Evolutionary conservation across 805 yeast species (phyloP).

Genomic region (Ogataea philodendri): DNA sequence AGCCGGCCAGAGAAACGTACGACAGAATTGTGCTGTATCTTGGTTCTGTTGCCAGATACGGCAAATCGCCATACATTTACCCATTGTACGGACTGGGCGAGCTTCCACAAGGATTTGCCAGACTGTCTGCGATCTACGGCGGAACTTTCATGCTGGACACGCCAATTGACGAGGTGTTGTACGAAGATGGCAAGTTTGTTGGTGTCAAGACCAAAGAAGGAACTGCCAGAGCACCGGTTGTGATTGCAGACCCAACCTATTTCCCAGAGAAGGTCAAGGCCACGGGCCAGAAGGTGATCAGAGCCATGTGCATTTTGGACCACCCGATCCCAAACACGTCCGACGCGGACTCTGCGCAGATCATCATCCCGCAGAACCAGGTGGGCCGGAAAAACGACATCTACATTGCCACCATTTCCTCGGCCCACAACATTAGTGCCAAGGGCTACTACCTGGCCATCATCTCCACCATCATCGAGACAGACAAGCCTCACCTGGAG

Average conservation of each 20-base stretch:
- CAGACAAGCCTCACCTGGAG: conserved; percentile 88
- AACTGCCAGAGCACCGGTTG: conserved; percentile 84
- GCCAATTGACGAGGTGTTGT: conserved; percentile 86
- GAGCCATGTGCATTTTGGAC: conserved; percentile 85
- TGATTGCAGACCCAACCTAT: conserved; percentile 96
- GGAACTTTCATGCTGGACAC: conserved; percentile 98
- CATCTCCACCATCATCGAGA: conserved; percentile 91
- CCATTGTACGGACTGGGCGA: conserved; percentile 97
- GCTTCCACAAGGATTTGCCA: conserved; percentile 97
- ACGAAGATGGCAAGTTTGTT: conserved; percentile 66
- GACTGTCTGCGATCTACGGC: conserved; percentile 95
- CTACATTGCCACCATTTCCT: conserved; percentile 86
- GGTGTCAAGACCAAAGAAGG: conserved; percentile 95
- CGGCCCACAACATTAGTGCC: conserved; percentile 86
- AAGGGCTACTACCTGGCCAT: conserved; percentile 90
- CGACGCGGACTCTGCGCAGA: conserved; percentile 86
- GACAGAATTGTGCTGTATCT: conserved; percentile 84
- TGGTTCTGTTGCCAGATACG: conserved; percentile 89
- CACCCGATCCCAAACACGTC: conserved; percentile 84
- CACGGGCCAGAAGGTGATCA: conserved; percentile 71
- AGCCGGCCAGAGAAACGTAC: conserved; percentile 89
- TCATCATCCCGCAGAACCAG: conserved; percentile 95
- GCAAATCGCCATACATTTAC: conserved; percentile 93
- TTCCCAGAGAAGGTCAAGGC: conserved; percentile 80
- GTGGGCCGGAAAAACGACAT: conserved; percentile 91